phyloP scores from a whole-genome alignment of 2,329 filamentous ascomycete species.

The Xenoacremonium recifei region DNA sequence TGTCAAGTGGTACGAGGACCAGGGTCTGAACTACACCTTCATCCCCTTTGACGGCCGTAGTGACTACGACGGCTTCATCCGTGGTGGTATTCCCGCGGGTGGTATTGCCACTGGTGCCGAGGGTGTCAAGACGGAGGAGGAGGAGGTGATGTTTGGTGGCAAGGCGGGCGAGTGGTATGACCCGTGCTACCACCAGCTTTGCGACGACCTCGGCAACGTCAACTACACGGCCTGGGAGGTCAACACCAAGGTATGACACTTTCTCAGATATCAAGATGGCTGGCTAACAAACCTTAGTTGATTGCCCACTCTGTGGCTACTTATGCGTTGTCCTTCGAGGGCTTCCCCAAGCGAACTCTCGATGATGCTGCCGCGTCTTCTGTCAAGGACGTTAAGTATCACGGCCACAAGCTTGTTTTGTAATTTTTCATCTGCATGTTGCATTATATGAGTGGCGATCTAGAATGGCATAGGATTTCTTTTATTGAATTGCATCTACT shows the following conservation, averaged over 20 bases:
- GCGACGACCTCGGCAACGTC: constrained; percentile 57
- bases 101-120: constrained; percentile 79
- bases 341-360: constrained; percentile 56
- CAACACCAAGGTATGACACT: constrained; percentile 53
- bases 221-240: constrained; percentile 60
- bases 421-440: too few species aligned
- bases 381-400: constrained; percentile 44
- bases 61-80: constrained; percentile 77
- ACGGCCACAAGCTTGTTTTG: constrained; percentile 46
- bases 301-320: constrained; percentile 74
- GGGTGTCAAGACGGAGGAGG: constrained; percentile 68
- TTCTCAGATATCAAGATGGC: constrained; percentile 13
- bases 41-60: constrained; percentile 77
- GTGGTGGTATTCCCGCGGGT: constrained; percentile 68
- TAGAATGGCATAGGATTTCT: too few species aligned
- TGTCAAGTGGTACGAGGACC: constrained; percentile 61
- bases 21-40: constrained; percentile 65
- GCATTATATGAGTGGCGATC: too few species aligned
- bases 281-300: too few species aligned
- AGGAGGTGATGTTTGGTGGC: constrained; percentile 69
- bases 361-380: constrained; percentile 30
- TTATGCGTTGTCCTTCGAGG: constrained; percentile 63
- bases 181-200: constrained; percentile 61
- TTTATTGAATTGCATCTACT: too few species aligned
- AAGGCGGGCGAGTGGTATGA: constrained; percentile 60